Evolutionary conservation across 2,329 filamentous ascomycete species (phyloP).

Genomic region (Pseudogymnoascus sp.): DNA sequence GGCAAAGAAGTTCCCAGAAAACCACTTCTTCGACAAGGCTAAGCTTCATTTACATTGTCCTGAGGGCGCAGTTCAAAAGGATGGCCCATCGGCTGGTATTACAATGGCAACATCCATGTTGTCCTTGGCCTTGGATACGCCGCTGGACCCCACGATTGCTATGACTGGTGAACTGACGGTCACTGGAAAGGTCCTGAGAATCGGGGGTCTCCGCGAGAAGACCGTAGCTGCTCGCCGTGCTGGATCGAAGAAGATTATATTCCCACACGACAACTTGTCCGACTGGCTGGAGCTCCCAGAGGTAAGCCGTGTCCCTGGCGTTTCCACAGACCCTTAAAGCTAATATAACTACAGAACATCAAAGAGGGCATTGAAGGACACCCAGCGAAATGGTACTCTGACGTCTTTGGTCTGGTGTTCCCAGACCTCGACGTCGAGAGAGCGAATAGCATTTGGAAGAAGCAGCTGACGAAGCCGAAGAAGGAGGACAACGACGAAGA

Average conservation of each 20-base stretch:
- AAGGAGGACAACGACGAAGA: slow-evolving; percentile 25
- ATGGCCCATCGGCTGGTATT: slow-evolving; percentile 86
- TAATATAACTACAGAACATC: slow-evolving; percentile 65
- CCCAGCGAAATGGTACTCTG: slow-evolving; percentile 85
- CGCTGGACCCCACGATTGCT: slow-evolving; percentile 77
- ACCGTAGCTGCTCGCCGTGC: slow-evolving; percentile 90
- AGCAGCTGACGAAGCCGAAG: slow-evolving; percentile 31
- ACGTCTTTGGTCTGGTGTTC: slow-evolving; percentile 91
- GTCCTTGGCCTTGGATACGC: slow-evolving; percentile 71
- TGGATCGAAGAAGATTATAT: slow-evolving; percentile 87
- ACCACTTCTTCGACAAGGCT: slow-evolving; percentile 93
- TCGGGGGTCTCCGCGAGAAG: slow-evolving; percentile 92
- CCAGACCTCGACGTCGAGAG: slow-evolving; percentile 65
- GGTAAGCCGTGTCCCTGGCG: slow-evolving; percentile 50
- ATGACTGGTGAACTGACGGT: slow-evolving; percentile 98
- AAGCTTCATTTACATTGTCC: slow-evolving; percentile 94
- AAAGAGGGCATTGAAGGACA: slow-evolving; percentile 91
- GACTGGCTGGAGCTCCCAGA: slow-evolving; percentile 97
- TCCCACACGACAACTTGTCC: slow-evolving; percentile 89
- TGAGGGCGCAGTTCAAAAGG: slow-evolving; percentile 92
- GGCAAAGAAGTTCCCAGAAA: slow-evolving; percentile 77
- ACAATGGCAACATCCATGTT: slow-evolving; percentile 96
- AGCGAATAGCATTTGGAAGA: slow-evolving; percentile 57
- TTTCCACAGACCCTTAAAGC: slow-evolving; percentile 20
- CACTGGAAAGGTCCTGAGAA: slow-evolving; percentile 91